These are phyloP conservation scores for Cystobasidium pallidum DNA, from an alignment of 1,284 basidiomycete species.

Conservation along the genomic window DNA sequence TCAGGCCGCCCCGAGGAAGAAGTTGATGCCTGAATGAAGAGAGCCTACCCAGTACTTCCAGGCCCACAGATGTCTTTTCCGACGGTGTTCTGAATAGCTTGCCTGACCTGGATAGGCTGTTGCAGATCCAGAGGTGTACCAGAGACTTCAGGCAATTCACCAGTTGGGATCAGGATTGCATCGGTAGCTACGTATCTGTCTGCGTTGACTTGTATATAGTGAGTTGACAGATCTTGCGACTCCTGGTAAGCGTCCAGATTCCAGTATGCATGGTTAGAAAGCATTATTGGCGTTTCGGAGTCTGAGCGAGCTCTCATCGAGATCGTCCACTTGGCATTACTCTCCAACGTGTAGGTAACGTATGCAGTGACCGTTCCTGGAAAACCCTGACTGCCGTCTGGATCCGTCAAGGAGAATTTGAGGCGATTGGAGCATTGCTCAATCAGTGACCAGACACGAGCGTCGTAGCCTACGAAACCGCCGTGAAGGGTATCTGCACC, in stretches of 20 bases:
- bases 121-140: conserved; percentile 62
- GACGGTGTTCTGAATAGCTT: conserved; percentile 58
- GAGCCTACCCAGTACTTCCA: conserved; percentile 52
- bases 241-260: conserved; percentile 65
- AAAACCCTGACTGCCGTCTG: conserved; percentile 63
- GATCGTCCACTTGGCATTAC: conserved; percentile 61
- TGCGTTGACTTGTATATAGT: conserved; percentile 56
- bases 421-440: conserved; percentile 60
- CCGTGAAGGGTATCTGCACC: conserved; percentile 62
- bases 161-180: conserved; percentile 61
- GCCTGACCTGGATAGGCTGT: conserved; percentile 59
- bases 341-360: conserved; percentile 63
- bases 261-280: conserved; percentile 56
- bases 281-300: conserved; percentile 65
- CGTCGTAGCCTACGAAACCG: conserved; percentile 63
- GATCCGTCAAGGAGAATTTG: conserved; percentile 63
- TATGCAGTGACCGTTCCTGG: conserved; percentile 63
- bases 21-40: no score
- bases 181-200: conserved; percentile 60
- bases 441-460: conserved; percentile 63
- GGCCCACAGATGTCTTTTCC: conserved; percentile 59
- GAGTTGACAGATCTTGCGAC: conserved; percentile 60
- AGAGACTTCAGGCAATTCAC: conserved; percentile 56
- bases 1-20: background rate
- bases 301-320: conserved; percentile 61